These are phyloP conservation scores for Nigrograna mackinnonii DNA, from an alignment of 2,329 filamentous ascomycete species.

Conservation along the genomic window DNA sequence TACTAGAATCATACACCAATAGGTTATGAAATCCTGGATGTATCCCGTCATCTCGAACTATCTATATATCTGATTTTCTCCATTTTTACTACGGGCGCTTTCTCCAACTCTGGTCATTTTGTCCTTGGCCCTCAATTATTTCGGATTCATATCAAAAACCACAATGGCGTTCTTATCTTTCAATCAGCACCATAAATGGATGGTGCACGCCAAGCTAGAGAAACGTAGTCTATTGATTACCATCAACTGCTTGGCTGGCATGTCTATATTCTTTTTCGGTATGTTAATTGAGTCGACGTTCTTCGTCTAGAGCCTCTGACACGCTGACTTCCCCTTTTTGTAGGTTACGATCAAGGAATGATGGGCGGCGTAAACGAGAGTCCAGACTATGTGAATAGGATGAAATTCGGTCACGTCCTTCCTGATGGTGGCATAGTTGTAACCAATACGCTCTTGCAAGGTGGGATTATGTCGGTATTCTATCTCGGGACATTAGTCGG, in stretches of 20 bases:
- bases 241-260: conserved; percentile 12
- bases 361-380: neutral
- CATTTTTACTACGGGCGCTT: no score
- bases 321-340: no score
- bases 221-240: conserved; percentile 1
- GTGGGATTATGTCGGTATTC: neutral
- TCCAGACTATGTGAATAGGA: neutral
- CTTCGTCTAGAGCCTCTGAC: no score
- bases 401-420: neutral
- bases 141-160: no score
- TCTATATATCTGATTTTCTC: no score
- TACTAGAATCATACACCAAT: no score
- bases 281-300: no score
- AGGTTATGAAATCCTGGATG: no score
- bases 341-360: conserved; percentile 12
- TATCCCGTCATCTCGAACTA: no score
- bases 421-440: neutral
- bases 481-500: neutral
- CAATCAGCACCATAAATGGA: neutral
- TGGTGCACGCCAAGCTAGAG: neutral
- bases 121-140: no score
- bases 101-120: no score
- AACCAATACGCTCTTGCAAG: neutral
- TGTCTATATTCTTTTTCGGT: conserved; percentile 18
- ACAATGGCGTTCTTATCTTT: neutral